Conservation (phyloP, 2,329 filamentous ascomycete species). For the Aspergillus brunneoviolaceus region DNA sequence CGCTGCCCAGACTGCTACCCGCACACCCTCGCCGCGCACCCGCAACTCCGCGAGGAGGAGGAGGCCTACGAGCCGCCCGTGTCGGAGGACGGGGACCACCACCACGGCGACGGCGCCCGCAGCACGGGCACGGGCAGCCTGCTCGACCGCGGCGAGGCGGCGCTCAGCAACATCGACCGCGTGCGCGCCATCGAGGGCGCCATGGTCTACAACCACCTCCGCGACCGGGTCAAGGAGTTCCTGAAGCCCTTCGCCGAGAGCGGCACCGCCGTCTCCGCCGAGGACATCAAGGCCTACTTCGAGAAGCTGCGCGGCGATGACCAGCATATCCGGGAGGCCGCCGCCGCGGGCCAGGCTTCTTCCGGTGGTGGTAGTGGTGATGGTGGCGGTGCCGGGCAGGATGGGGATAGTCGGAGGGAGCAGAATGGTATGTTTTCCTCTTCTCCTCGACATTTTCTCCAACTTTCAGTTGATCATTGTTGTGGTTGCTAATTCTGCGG, state of each 20-base stretch:
- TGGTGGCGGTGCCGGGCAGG: conserved; percentile 27
- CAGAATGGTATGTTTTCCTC: conserved; percentile 44
- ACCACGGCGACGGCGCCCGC: conserved; percentile 42
- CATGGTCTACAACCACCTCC: conserved; percentile 96
- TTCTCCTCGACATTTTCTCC: neutral
- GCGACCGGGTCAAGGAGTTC: conserved; percentile 93
- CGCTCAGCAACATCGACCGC: conserved; percentile 85
- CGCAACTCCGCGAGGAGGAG: conserved; percentile 89
- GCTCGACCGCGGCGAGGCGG: conserved; percentile 88
- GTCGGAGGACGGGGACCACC: conserved; percentile 61
- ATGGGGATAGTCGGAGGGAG: conserved; percentile 42
- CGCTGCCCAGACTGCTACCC: conserved; percentile 79
- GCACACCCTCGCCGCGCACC: conserved; percentile 62
- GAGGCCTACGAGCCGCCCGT: conserved; percentile 90
- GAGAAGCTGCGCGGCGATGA: conserved; percentile 90
- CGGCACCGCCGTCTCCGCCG: conserved; percentile 81
- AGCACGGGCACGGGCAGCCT: conserved; percentile 73
- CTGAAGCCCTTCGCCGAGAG: conserved; percentile 92
- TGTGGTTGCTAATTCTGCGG: neutral
- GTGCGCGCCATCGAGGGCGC: conserved; percentile 93
- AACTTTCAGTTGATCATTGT: neutral
- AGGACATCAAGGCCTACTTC: conserved; percentile 96
- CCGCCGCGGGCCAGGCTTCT: conserved; percentile 50
- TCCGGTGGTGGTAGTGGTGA: conserved; percentile 33
- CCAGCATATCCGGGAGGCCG: conserved; percentile 65